phyloP scores from a whole-genome alignment of 306 rosid species.

The Fragaria nilgerrensis region DNA sequence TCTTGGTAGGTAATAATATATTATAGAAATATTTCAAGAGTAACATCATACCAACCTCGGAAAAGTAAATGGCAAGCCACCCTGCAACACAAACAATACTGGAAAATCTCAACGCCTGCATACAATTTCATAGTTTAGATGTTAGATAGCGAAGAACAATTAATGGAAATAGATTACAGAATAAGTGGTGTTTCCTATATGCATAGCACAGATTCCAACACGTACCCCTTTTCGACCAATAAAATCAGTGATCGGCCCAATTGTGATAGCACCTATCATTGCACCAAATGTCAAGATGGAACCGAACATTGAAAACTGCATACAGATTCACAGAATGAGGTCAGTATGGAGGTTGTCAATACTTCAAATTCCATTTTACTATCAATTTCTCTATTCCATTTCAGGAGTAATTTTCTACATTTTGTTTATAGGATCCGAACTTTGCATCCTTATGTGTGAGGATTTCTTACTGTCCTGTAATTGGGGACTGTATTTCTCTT shows the following conservation, averaged over 20 bases:
- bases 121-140: constrained; percentile 7
- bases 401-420: background rate
- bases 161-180: background rate
- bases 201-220: constrained; percentile 2
- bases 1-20: constrained; percentile 16
- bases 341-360: background rate
- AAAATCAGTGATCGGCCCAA: constrained; percentile 74
- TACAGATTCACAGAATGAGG: background rate
- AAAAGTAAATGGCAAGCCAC: constrained; percentile 75
- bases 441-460: background rate
- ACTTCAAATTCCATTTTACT: background rate
- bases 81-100: constrained; percentile 65
- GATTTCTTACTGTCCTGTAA: background rate
- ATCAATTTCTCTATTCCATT: background rate
- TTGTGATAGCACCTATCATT: constrained; percentile 88
- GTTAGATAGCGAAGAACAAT: background rate
- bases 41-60: constrained; percentile 53
- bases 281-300: constrained; percentile 90
- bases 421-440: background rate
- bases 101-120: constrained; percentile 88
- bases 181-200: background rate
- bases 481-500: background rate
- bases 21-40: background rate
- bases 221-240: constrained; percentile 86
- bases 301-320: constrained; percentile 49